These are phyloP conservation scores for Ammopiptanthus mongolicus DNA, from an alignment of 306 rosid genomes.

Conservation along the genomic window DNA sequence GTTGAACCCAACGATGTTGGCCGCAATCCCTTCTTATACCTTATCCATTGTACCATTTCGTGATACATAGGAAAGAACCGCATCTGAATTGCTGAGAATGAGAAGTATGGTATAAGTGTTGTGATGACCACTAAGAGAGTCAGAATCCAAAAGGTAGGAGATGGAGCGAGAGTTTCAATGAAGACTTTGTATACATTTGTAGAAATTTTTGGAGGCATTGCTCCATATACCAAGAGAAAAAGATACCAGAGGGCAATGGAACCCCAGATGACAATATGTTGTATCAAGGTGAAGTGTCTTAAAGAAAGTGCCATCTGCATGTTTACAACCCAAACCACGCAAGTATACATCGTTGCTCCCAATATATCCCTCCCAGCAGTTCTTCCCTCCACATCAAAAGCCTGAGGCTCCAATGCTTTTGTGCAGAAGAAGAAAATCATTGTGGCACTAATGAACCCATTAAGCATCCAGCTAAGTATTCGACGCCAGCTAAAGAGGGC, in stretches of 20 bases:
- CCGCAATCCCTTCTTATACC: conserved; percentile 22
- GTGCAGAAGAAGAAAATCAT: conserved; percentile 77
- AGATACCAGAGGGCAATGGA: conserved; percentile 72
- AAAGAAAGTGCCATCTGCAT: conserved; percentile 77
- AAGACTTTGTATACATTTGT: conserved; percentile 67
- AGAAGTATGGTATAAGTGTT: conserved; percentile 61
- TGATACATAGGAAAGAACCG: conserved; percentile 89
- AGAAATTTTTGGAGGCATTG: conserved; percentile 54
- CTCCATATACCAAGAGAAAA: conserved; percentile 63
- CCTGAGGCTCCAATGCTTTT: conserved; percentile 50
- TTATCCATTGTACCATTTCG: conserved; percentile 66
- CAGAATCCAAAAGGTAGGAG: conserved; percentile 70
- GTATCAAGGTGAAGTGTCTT: conserved; percentile 78
- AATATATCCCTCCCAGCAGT: conserved; percentile 73
- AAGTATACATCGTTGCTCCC: conserved; percentile 75
- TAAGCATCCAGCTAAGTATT: conserved; percentile 82
- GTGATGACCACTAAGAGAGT: conserved; percentile 52
- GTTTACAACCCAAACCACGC: conserved; percentile 85
- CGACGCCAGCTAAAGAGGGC: conserved; percentile 83
- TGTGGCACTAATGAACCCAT: conserved; percentile 54
- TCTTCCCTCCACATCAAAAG: conserved; percentile 60
- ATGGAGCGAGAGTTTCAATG: conserved; percentile 63
- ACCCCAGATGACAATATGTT: conserved; percentile 86
- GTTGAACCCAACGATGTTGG: conserved; percentile 44
- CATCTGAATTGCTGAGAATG: conserved; percentile 57